phyloP scores from a whole-genome alignment of 768 basidiomycete species.

The Paxillus involutus region DNA sequence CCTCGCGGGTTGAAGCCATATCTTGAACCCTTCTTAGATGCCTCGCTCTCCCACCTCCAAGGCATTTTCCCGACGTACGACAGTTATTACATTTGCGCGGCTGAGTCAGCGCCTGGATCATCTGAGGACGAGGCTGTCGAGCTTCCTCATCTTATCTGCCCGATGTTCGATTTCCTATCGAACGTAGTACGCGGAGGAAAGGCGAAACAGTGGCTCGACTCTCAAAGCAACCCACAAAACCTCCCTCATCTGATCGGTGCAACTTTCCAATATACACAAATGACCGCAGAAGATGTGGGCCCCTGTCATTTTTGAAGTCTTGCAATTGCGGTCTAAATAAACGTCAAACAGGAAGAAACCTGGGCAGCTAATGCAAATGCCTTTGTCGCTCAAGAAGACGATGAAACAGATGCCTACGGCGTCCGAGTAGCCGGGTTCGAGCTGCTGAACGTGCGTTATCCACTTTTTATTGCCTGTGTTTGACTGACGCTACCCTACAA shows the following conservation, averaged over 20 bases:
- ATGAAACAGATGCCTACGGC: conserved; percentile 81
- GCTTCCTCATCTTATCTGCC: conserved; percentile 72
- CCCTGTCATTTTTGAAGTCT: not conserved
- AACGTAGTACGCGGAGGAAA: conserved; percentile 64
- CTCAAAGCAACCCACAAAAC: conserved; percentile 33
- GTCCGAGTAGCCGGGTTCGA: conserved; percentile 85
- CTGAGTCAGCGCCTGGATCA: conserved; percentile 56
- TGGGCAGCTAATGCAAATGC: conserved; percentile 90
- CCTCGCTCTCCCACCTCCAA: conserved; percentile 60
- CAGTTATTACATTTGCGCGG: conserved; percentile 58
- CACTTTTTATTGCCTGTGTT: not conserved
- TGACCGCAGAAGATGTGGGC: conserved; percentile 87
- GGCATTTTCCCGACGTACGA: conserved; percentile 59
- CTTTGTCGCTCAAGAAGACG: conserved; percentile 94
- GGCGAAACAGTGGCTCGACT: conserved; percentile 62
- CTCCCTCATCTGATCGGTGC: conserved; percentile 49
- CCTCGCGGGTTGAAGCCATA: conserved; percentile 67
- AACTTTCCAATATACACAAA: conserved; percentile 75
- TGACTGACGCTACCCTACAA: conserved; percentile 3
- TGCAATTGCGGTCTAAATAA: not conserved
- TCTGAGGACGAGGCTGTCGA: conserved; percentile 79
- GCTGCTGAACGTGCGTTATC: conserved; percentile 60
- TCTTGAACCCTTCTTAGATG: conserved; percentile 57
- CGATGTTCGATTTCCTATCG: conserved; percentile 79
- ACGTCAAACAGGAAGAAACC: conserved; percentile 68